These are phyloP conservation scores for Ustilago lituana DNA, from an alignment of 1,284 basidiomycete genomes.

Conservation along the genomic window DNA sequence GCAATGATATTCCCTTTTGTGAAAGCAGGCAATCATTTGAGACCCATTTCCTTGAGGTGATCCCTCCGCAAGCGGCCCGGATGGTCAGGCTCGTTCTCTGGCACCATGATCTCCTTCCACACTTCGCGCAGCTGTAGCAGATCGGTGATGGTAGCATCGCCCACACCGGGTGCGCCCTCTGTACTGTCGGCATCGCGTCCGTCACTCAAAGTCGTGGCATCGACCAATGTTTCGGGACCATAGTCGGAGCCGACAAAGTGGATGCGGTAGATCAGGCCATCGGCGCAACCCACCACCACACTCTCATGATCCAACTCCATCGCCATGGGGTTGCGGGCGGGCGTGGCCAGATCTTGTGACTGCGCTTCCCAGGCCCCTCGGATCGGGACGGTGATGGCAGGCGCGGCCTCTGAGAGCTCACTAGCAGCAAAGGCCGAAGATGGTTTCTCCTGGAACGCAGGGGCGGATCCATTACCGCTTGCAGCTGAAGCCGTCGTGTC, in stretches of 20 bases:
- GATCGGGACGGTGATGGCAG: constrained; percentile 35
- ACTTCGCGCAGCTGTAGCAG: constrained; percentile 49
- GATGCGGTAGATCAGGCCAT: constrained; percentile 57
- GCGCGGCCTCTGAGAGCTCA: background rate
- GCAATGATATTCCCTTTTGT: too few relatives aligned
- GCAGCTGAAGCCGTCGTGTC: background rate
- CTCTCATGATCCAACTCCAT: constrained; percentile 60
- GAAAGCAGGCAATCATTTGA: too few relatives aligned
- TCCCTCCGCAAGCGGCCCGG: constrained; percentile 38
- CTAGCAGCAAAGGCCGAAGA: background rate
- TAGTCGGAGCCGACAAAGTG: constrained; percentile 55
- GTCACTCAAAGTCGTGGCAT: background rate
- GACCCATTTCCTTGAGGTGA: constrained; percentile 23
- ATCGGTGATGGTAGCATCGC: constrained; percentile 50
- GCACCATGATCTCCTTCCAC: constrained; percentile 59
- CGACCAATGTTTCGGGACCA: constrained; percentile 19
- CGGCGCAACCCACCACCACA: constrained; percentile 56
- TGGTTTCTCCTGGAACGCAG: background rate
- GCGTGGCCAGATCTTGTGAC: constrained; percentile 31
- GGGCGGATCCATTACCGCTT: background rate
- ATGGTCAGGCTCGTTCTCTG: constrained; percentile 38
- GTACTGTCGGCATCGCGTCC: background rate
- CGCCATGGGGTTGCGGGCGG: constrained; percentile 57
- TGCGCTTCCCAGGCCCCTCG: constrained; percentile 54
- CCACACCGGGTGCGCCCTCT: constrained; percentile 14